phyloP scores from a whole-genome alignment of 495 filamentous ascomycete genomes.

The Penicillium coffeae region DNA sequence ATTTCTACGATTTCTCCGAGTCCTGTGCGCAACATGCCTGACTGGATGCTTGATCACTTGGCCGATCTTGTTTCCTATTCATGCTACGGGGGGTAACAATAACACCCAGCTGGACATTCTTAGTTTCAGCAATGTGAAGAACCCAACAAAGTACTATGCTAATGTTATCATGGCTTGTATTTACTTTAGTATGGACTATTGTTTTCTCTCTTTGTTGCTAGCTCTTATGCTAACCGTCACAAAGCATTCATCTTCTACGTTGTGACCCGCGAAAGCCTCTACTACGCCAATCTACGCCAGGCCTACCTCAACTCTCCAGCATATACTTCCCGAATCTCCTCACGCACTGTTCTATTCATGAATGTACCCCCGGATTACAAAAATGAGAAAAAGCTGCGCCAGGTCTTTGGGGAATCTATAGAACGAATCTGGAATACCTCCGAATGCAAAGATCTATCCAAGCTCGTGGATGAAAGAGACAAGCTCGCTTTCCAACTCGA shows the following conservation, averaged over 20 bases:
- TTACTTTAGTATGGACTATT: constrained; percentile 49
- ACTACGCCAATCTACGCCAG: constrained; percentile 65
- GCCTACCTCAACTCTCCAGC: constrained; percentile 67
- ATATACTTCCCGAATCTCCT: constrained; percentile 62
- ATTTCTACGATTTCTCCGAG: constrained; percentile 73
- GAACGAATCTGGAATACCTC: constrained; percentile 60
- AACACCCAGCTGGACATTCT: constrained; percentile 59
- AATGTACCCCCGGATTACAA: constrained; percentile 59
- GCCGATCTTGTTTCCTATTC: constrained; percentile 77
- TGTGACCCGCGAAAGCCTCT: constrained; percentile 63
- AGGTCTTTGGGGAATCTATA: constrained; percentile 58
- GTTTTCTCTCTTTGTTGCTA: background rate
- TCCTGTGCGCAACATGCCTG: constrained; percentile 66
- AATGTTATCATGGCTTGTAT: constrained; percentile 54
- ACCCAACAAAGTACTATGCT: constrained; percentile 54
- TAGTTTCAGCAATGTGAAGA: constrained; percentile 62
- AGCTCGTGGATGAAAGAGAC: constrained; percentile 57
- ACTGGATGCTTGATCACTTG: constrained; percentile 73
- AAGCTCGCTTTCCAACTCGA: constrained; percentile 58
- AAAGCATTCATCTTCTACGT: constrained; percentile 63
- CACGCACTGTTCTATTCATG: constrained; percentile 66
- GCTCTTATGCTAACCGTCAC: constrained; percentile 4
- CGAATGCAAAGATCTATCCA: constrained; percentile 51
- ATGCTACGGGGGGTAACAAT: constrained; percentile 63
- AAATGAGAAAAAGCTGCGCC: constrained; percentile 51